These are phyloP conservation scores for Ilex asprella DNA, from an alignment of 257 asterid species.

Conservation along the genomic window DNA sequence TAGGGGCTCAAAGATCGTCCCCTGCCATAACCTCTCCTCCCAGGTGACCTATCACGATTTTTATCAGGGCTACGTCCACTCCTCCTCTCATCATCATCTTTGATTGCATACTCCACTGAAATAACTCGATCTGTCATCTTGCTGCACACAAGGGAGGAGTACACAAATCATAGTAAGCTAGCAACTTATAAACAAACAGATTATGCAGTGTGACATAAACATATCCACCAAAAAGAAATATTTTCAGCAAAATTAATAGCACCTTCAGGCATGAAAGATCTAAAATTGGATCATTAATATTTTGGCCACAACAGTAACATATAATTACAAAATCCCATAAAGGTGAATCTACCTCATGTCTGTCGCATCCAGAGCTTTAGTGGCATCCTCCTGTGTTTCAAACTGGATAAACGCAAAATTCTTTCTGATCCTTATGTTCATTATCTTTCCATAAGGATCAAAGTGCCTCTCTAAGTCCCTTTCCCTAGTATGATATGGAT, in stretches of 20 bases:
- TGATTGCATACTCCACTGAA: slow-evolving; percentile 65
- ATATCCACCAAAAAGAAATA: too few species aligned
- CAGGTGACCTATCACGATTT: slow-evolving; percentile 52
- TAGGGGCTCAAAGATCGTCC: slow-evolving; percentile 56
- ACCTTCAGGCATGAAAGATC: not conserved
- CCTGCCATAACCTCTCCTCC: slow-evolving; percentile 48
- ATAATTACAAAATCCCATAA: not conserved
- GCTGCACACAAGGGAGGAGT: slow-evolving; percentile 26
- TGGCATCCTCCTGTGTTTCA: slow-evolving; percentile 67
- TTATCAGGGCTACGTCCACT: slow-evolving; percentile 58
- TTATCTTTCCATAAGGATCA: slow-evolving; percentile 68
- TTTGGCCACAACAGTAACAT: not conserved
- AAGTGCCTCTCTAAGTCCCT: slow-evolving; percentile 74
- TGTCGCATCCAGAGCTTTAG: slow-evolving; percentile 74
- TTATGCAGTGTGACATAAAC: too few species aligned
- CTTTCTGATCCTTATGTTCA: slow-evolving; percentile 65
- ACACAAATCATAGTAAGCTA: slow-evolving; percentile 4
- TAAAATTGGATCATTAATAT: not conserved
- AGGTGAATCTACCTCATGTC: slow-evolving; percentile 47
- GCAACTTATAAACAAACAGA: not conserved
- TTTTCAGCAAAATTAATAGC: too few species aligned
- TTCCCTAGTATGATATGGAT: slow-evolving; percentile 61
- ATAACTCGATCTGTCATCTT: slow-evolving; percentile 69
- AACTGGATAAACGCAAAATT: slow-evolving; percentile 76
- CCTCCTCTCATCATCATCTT: slow-evolving; percentile 66